Evolutionary conservation across 306 rosid genomes (phyloP).

Genomic region (Begonia loranthoides): DNA sequence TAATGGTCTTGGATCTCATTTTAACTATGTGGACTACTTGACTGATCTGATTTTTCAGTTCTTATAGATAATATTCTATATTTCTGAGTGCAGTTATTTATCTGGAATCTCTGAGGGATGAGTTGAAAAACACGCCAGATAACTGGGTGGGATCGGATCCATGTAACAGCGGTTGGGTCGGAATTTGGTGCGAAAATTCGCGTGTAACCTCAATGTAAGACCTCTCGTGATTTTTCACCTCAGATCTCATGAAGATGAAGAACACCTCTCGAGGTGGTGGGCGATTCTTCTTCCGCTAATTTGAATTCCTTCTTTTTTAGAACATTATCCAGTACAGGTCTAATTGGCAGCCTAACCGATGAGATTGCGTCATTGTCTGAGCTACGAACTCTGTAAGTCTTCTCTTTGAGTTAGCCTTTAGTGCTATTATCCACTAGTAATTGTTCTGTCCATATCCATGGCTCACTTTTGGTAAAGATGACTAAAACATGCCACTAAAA

Average conservation of each 20-base stretch:
- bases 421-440: too few relatives aligned
- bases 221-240: not conserved
- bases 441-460: too few relatives aligned
- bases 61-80: too few relatives aligned
- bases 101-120: conserved; percentile 16
- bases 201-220: conserved; percentile 35
- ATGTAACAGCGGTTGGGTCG: conserved; percentile 28
- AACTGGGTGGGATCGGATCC: conserved; percentile 31
- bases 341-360: conserved; percentile 40
- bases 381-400: conserved; percentile 30
- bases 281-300: not conserved
- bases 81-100: conserved; percentile 17
- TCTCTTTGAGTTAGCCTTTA: too few relatives aligned
- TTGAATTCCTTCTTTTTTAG: conserved; percentile 19
- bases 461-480: too few relatives aligned
- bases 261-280: not conserved
- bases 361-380: conserved; percentile 34
- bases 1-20: too few relatives aligned
- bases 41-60: too few relatives aligned
- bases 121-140: conserved; percentile 23
- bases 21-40: too few relatives aligned
- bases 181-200: conserved; percentile 23
- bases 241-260: not conserved
- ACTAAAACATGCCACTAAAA: too few relatives aligned
- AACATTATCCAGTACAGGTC: conserved; percentile 27